Conservation (phyloP, 176 grass and related monocot genomes). For the Carex myosuroides region DNA sequence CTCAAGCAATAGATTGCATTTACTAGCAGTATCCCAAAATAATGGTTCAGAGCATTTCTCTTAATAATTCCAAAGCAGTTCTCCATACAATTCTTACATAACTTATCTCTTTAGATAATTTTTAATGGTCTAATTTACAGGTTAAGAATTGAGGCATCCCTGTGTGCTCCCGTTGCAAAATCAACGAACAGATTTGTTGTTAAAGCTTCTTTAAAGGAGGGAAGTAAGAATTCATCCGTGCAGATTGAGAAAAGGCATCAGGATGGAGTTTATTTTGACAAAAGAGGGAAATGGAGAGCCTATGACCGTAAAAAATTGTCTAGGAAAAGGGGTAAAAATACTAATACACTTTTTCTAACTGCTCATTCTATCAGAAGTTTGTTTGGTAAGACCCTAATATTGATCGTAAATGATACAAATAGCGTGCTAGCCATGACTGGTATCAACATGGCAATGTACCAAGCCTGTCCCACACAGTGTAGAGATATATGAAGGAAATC, state of each 20-base stretch:
- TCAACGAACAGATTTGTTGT: conserved; percentile 28
- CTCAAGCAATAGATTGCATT: background rate
- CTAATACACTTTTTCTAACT: background rate
- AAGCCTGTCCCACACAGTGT: background rate
- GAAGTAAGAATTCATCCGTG: conserved; percentile 9
- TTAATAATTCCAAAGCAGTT: background rate
- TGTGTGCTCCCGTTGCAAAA: conserved; percentile 21
- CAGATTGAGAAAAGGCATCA: conserved; percentile 27
- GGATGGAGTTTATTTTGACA: conserved; percentile 66
- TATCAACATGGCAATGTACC: background rate
- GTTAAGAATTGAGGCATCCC: conserved; percentile 37
- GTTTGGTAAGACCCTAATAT: background rate
- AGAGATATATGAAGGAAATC: background rate
- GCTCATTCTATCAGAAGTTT: background rate
- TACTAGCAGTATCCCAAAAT: background rate
- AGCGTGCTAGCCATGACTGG: background rate
- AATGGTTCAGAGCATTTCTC: background rate
- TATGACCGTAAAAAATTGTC: conserved; percentile 66
- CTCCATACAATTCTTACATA: background rate
- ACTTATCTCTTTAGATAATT: background rate
- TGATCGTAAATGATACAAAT: background rate
- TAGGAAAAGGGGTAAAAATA: conserved; percentile 54
- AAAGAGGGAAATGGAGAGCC: conserved; percentile 45
- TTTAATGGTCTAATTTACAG: conserved; percentile 21
- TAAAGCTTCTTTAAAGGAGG: conserved; percentile 22